phyloP scores from a whole-genome alignment of 805 yeast genomes.

The Wickerhamomyces rabaulensis region DNA sequence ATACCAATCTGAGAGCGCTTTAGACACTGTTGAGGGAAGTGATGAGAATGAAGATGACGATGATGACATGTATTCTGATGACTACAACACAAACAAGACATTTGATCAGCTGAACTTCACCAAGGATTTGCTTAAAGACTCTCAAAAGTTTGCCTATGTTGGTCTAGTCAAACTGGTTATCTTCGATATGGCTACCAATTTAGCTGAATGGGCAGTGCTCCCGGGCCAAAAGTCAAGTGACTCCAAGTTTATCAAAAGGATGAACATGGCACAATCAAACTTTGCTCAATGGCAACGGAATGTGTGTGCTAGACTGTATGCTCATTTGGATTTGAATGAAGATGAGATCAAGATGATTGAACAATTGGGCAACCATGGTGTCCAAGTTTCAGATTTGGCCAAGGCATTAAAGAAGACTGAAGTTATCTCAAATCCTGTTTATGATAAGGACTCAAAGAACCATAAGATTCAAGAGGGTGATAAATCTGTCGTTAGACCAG shows the following conservation, averaged over 20 bases:
- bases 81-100: conserved; percentile 33
- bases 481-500: conserved; percentile 23
- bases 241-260: conserved; percentile 46
- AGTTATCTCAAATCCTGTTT: conserved; percentile 46
- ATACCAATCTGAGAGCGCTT: background rate
- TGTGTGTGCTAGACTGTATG: conserved; percentile 65
- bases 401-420: conserved; percentile 51
- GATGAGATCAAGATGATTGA: conserved; percentile 88
- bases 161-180: conserved; percentile 75
- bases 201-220: conserved; percentile 50
- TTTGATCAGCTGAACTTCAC: conserved; percentile 73
- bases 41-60: conserved; percentile 38
- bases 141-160: conserved; percentile 87
- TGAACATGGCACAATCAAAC: conserved; percentile 67
- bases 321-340: conserved; percentile 71
- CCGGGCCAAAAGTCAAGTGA: conserved; percentile 40
- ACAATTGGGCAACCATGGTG: conserved; percentile 76
- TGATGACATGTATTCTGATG: conserved; percentile 18
- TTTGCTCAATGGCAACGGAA: conserved; percentile 81
- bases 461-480: conserved; percentile 3
- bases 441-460: conserved; percentile 17
- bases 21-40: conserved; percentile 22
- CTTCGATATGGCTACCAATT: conserved; percentile 76
- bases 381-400: conserved; percentile 66
- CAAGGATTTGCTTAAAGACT: conserved; percentile 70